Evolutionary conservation across 768 basidiomycete species (phyloP).

Genomic region (Chiua virens): DNA sequence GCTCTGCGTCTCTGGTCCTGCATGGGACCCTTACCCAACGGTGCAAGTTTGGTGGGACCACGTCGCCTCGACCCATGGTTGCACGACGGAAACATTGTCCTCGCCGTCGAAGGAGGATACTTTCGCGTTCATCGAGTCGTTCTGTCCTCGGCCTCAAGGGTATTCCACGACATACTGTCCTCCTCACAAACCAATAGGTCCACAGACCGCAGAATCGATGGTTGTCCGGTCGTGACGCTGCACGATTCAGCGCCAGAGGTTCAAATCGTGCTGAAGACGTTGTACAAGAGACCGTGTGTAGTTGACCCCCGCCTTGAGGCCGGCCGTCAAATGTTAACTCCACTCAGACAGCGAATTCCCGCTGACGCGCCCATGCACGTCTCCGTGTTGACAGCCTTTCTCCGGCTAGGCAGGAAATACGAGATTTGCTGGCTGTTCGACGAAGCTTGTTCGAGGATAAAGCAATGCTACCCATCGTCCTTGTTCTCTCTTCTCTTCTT

Average conservation of each 20-base stretch:
- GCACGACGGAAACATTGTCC: conserved; percentile 23
- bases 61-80: conserved; percentile 26
- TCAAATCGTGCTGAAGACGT: conserved; percentile 26
- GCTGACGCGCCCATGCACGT: conserved; percentile 18
- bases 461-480: conserved; percentile 24
- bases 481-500: conserved; percentile 25
- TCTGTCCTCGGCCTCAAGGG: conserved; percentile 22
- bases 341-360: conserved; percentile 21
- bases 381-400: conserved; percentile 22
- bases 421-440: conserved; percentile 24
- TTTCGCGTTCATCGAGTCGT: conserved; percentile 23
- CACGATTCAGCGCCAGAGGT: conserved; percentile 20
- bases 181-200: conserved; percentile 8
- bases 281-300: conserved; percentile 25
- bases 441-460: conserved; percentile 21
- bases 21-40: conserved; percentile 17
- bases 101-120: conserved; percentile 19
- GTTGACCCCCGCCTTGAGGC: not conserved
- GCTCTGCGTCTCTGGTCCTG: conserved; percentile 15
- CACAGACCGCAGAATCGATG: conserved; percentile 17
- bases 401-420: conserved; percentile 25
- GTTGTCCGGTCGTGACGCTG: conserved; percentile 22
- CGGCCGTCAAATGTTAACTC: conserved; percentile 3
- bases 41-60: conserved; percentile 9
- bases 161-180: conserved; percentile 21